Base-by-base conservation (phyloP, 345 rosid genomes). In the Cochlearia excelsa region DNA sequence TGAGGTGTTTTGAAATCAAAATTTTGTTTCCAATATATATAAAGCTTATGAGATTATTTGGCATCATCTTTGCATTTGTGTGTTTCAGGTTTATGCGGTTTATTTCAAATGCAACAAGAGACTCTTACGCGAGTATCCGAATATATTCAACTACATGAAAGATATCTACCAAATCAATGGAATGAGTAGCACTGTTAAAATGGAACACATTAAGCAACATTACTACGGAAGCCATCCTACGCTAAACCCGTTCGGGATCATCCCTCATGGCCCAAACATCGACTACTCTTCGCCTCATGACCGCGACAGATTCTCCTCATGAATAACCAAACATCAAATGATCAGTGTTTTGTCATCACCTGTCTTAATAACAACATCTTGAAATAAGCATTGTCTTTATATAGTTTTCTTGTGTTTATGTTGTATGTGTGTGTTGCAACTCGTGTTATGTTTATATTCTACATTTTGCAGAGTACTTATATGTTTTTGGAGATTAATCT, bases 31-130 rank as follows among this genome's bases (percentile, higher is more conserved):
- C 27, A 7, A 0, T 16, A 7, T 54, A 30, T 3, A 53, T 26
- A 38, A 51, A 4, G 8, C 38, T 11, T 3, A 26, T 62, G 30
- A 16, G 43, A 4, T 11, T 61, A 57, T 61, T 16, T 68, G 61
- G 40, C 6, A 2, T 39, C n/a, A 40, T 61, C 57, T 26, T 7
- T 31, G 1, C 2, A 2, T 37, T 29, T 9, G 4, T 31, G 48
- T 2, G 9, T 61, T 51, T 6, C 59, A 86, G 95, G 86, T 87
- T 28, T 87, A 87, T 28, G 84, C 78, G 0, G 95, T 87, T 65
- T 81, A 84, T 74, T 87, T 87, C 84, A 87, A 87, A 79, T 87
- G 95, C 76, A 87, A 87, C 84, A 84, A 82, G 75, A 87, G 72
- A 71, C 84, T 84, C 39, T 65, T 87, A n/a, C 63, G 88, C 1